A percentile compares a stretch with the other conserved stretches of the same genome.
Evolutionary conservation across 2,329 filamentous ascomycete genomes (phyloP).

Genomic region (Arthrobotrys iridis): DNA sequence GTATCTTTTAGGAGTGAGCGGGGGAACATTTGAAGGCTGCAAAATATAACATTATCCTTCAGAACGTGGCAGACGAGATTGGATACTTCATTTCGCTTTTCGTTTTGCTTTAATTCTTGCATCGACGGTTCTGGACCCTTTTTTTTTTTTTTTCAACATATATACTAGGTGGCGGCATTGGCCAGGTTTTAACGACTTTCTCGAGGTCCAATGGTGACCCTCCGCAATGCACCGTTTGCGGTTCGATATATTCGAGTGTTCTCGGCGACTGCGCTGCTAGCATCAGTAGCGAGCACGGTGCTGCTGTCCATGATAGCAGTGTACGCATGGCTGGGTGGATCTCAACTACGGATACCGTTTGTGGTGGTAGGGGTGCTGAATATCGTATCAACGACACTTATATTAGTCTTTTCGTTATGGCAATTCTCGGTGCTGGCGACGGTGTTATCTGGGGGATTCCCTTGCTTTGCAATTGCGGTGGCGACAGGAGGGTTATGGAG

Average conservation of each 20-base stretch:
- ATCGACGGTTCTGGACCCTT: conserved; percentile 11
- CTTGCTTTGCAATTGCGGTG: conserved; percentile 23
- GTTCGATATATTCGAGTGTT: conserved; percentile 49
- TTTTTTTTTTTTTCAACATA: too few species aligned
- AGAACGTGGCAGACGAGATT: conserved; percentile 32
- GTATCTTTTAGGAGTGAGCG: conserved; percentile 8
- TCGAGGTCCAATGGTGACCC: conserved; percentile 48
- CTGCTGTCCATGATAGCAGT: conserved; percentile 50
- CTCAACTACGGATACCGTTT: conserved; percentile 45
- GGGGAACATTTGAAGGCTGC: conserved; percentile 15
- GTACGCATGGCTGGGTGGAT: conserved; percentile 35
- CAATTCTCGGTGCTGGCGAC: conserved; percentile 33
- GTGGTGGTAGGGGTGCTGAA: conserved; percentile 38
- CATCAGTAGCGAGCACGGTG: conserved; percentile 36
- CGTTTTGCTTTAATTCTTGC: background rate
- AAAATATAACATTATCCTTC: conserved; percentile 12
- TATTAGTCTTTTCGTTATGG: conserved; percentile 50
- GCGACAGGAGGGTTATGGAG: conserved; percentile 42
- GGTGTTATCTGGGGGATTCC: conserved; percentile 32
- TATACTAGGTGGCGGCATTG: conserved; percentile 23
- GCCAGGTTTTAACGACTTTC: conserved; percentile 18
- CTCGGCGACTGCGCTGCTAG: conserved; percentile 24
- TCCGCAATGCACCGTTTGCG: conserved; percentile 43
- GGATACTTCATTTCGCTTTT: background rate
- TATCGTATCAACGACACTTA: conserved; percentile 38